These are phyloP conservation scores for Phytophthora pinifolia DNA, from an alignment of 352 stramenopile species.

Conservation along the genomic window DNA sequence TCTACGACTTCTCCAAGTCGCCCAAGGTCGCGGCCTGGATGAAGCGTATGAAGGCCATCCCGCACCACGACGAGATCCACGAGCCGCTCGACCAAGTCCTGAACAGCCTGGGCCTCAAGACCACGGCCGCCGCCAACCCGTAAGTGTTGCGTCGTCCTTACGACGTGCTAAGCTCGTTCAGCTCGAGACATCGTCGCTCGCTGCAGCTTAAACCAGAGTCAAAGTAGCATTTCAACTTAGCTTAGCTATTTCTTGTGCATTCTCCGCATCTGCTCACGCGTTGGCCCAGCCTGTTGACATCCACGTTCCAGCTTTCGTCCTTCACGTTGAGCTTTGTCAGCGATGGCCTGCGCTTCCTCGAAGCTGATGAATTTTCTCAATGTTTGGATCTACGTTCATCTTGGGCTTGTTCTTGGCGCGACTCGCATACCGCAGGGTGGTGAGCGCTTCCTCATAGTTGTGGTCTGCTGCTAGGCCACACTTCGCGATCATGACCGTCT, in stretches of 20 bases:
- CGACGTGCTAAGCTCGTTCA: too few species aligned
- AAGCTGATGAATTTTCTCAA: too few species aligned
- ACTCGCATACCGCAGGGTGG: too few species aligned
- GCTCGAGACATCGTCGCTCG: too few species aligned
- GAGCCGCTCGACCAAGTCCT: slow-evolving; percentile 27
- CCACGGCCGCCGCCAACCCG: slow-evolving; percentile 15
- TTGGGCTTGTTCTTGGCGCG: too few species aligned
- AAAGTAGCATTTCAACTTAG: too few species aligned
- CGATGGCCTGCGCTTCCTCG: too few species aligned
- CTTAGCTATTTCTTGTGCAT: slow-evolving; percentile 35
- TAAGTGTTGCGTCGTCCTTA: slow-evolving; percentile 2
- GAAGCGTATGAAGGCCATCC: slow-evolving; percentile 51
- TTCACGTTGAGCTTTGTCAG: too few species aligned
- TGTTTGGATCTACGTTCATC: too few species aligned
- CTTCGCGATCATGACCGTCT: slow-evolving; percentile 98
- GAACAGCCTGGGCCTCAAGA: slow-evolving; percentile 24
- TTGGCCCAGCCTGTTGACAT: too few species aligned
- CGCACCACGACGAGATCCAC: slow-evolving; percentile 53
- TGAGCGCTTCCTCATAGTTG: slow-evolving; percentile 99
- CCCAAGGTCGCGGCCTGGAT: slow-evolving; percentile 50
- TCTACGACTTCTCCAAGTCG: slow-evolving; percentile 47
- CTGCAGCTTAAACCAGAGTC: too few species aligned
- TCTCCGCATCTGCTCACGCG: slow-evolving; percentile 48
- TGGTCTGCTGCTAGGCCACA: slow-evolving; percentile 96
- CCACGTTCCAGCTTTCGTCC: too few species aligned